Base-by-base conservation (phyloP, 805 yeast genomes). In the Teunomyces cretensis region DNA sequence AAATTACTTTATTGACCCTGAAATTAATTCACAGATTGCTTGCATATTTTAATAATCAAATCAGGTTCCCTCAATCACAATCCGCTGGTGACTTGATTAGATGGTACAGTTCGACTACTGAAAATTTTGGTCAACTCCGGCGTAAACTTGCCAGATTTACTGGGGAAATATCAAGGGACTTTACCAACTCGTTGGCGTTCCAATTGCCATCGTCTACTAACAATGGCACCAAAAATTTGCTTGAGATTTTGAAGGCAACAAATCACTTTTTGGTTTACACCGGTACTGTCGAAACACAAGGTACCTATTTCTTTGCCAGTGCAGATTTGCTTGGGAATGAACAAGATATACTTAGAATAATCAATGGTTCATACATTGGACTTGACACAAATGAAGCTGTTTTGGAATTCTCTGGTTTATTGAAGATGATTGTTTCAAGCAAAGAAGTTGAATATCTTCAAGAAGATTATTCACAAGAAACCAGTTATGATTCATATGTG, bases 61-160 rank as follows among this genome's bases (percentile, higher is more conserved):
- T 84, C 49, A 74, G 64, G 30, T 52, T 79, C 40, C 83, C 84
- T 0, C 87, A 94, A 0, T 75, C 78, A 36, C 58, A 48, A 30
- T 55, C 54, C 22, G 70, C 60, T 50, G 56, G 60, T 5, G 74
- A 65, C 33, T 54, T 76, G 47, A 66, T 71, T 16, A 74, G 89
- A 42, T 90, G 90, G 91, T 75, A 81, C 51, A 71, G 80, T 12
- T 76, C 82, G 2, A 74, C 85, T 2, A 76, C 84, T 46, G 94
- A 86, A 52, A 84, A 81, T 47, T 78, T 83, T 55, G 90, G 89
- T 24, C 81, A 83, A 39, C 64, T 88, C 47, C 86, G 94, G 56
- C 81, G 98, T 56, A 88, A 88, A 57, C 75, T 92, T 37, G 78
- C 86, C 31, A 81, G 97, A 55, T 88, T 94, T 55, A 80, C 86